Evolutionary conservation across 441 rosid genomes (phyloP).

Genomic region (Adansonia rubrostipa): DNA sequence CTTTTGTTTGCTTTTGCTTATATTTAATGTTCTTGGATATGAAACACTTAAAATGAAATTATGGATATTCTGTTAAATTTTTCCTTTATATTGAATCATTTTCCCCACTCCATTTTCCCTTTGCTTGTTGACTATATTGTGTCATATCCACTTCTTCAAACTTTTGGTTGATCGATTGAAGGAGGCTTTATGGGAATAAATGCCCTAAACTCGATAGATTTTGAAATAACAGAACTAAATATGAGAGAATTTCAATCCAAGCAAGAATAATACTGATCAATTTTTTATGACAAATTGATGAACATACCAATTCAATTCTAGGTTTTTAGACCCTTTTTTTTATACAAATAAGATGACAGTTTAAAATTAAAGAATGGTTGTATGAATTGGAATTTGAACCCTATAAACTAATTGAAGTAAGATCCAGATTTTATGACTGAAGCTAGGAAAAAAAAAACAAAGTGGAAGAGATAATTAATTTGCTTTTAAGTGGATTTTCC

Average conservation of each 20-base stretch:
- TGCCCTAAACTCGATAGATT: too few species aligned
- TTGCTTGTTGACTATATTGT: neutral
- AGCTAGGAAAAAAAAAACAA: neutral
- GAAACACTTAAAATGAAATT: slow-evolving; percentile 23
- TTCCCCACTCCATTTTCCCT: neutral
- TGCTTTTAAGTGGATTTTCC: neutral
- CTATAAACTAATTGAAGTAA: neutral
- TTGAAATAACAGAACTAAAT: too few species aligned
- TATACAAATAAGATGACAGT: too few species aligned
- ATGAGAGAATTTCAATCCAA: too few species aligned
- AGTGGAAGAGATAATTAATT: neutral
- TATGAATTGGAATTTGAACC: too few species aligned
- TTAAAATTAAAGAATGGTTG: too few species aligned
- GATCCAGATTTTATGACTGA: neutral
- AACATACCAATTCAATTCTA: too few species aligned
- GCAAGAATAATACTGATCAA: too few species aligned
- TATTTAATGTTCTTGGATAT: slow-evolving; percentile 22
- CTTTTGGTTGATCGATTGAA: neutral
- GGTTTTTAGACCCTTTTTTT: too few species aligned
- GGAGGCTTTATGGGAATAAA: neutral
- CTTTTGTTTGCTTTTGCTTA: neutral
- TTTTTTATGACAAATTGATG: too few species aligned
- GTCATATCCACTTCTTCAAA: neutral
- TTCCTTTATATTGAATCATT: neutral
- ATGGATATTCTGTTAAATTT: slow-evolving; percentile 8